Evolutionary conservation across 345 rosid genomes (phyloP).

Genomic region (Lumnitzera littorea): DNA sequence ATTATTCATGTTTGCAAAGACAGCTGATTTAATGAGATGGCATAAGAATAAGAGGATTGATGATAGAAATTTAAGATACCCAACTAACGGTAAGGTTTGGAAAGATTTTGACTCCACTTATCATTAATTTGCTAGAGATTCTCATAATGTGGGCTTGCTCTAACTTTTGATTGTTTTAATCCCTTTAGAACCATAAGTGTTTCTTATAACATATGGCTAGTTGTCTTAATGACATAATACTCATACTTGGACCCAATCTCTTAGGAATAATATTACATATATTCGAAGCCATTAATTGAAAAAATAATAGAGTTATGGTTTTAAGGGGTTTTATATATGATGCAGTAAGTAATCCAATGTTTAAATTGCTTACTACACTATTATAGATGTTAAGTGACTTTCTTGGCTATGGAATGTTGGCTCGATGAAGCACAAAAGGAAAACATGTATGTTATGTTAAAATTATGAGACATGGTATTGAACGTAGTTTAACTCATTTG

Average conservation of each 20-base stretch:
- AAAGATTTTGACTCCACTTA: too few species aligned
- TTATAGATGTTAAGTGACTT: constrained; percentile 1
- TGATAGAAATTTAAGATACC: too few species aligned
- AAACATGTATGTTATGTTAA: not conserved
- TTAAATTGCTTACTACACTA: not conserved
- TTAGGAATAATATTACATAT: not conserved
- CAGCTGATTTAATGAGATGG: too few species aligned
- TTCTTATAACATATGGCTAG: not conserved
- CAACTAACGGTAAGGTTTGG: too few species aligned
- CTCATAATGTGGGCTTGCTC: too few species aligned
- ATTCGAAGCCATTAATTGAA: not conserved
- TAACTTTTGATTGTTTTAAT: too few species aligned
- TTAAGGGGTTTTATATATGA: constrained; percentile 2
- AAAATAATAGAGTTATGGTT: not conserved
- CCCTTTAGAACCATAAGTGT: too few species aligned
- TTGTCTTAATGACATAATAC: constrained; percentile 2
- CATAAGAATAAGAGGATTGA: too few species aligned
- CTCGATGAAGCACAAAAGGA: not conserved
- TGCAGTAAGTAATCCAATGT: not conserved
- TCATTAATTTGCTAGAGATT: too few species aligned
- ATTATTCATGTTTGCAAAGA: too few species aligned
- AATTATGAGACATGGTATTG: not conserved
- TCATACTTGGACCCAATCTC: not conserved
- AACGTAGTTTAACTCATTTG: too few species aligned
- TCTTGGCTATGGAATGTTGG: not conserved